phyloP scores from a whole-genome alignment of 2,329 filamentous ascomycete species.

The Nothomitra cinnamomea region DNA sequence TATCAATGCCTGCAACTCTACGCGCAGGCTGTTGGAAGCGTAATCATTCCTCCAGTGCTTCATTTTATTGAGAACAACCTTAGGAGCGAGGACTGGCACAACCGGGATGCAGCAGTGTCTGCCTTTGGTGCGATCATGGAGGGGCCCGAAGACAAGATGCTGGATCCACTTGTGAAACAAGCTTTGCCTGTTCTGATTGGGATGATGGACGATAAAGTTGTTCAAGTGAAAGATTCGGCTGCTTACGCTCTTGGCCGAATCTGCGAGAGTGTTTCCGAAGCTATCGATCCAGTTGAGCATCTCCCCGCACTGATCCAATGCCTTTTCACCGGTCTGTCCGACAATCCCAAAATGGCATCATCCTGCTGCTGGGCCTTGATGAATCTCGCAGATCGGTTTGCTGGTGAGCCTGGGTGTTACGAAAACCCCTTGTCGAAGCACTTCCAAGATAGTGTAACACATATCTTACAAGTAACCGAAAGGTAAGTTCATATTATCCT shows the following conservation, averaged over 20 bases:
- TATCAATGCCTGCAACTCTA: conserved; percentile 96
- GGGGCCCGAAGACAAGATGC: conserved; percentile 78
- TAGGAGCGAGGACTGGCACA: conserved; percentile 82
- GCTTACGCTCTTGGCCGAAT: conserved; percentile 93
- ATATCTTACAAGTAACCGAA: conserved; percentile 72
- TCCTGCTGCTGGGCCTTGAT: conserved; percentile 99
- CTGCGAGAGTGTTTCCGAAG: conserved; percentile 79
- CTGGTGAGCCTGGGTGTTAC: conserved; percentile 63
- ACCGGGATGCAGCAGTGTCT: conserved; percentile 86
- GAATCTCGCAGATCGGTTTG: conserved; percentile 93
- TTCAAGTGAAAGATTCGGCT: conserved; percentile 89
- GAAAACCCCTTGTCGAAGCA: conserved; percentile 75
- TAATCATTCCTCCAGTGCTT: conserved; percentile 74
- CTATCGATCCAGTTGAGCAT: conserved; percentile 72
- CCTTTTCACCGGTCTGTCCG: conserved; percentile 76
- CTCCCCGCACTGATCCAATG: conserved; percentile 73
- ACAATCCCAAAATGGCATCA: conserved; percentile 88
- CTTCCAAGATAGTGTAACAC: conserved; percentile 82
- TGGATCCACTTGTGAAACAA: conserved; percentile 91
- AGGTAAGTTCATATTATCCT: conserved; percentile 25
- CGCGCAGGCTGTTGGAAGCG: conserved; percentile 72
- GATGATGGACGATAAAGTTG: conserved; percentile 77
- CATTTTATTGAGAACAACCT: conserved; percentile 85
- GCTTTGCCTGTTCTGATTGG: conserved; percentile 79
- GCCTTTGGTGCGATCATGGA: conserved; percentile 99